phyloP scores from a whole-genome alignment of 2,329 filamentous ascomycete genomes.

The Metarhizium guizhouense region DNA sequence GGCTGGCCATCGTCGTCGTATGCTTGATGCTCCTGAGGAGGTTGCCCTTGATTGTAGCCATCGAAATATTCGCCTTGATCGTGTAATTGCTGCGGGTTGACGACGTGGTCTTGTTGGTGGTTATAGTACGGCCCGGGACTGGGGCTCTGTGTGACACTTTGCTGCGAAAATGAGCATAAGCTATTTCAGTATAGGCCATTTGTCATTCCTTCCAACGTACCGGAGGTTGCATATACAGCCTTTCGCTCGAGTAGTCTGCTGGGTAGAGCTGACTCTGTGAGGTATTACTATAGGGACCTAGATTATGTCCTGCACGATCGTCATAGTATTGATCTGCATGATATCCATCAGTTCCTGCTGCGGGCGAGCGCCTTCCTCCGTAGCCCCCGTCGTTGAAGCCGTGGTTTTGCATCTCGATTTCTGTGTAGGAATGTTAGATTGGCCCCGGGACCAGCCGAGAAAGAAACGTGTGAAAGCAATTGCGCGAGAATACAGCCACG shows the following conservation, averaged over 20 bases:
- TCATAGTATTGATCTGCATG: neutral
- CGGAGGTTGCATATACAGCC: neutral
- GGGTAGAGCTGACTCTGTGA: neutral
- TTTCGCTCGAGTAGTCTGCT: neutral
- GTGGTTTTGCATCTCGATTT: neutral
- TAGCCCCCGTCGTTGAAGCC: neutral
- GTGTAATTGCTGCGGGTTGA: neutral
- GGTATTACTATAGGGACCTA: neutral
- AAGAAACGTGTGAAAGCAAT: neutral
- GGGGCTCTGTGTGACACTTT: neutral
- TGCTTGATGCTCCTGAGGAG: conserved; percentile 15
- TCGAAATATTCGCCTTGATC: neutral
- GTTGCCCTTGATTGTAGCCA: conserved; percentile 15
- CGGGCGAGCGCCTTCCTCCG: neutral
- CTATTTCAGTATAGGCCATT: neutral
- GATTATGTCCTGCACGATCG: neutral
- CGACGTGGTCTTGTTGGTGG: neutral
- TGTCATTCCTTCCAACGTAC: neutral
- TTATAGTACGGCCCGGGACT: neutral
- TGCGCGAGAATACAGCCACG: neutral
- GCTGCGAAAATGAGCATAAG: neutral
- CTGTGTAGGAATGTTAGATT: neutral
- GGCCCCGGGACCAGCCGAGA: neutral
- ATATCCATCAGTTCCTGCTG: neutral
- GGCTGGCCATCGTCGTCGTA: neutral